Percentiles rank a stretch among this genome's conserved stretches.
Conservation (phyloP, 2,329 filamentous ascomycete genomes). For the Colletotrichum sp. region DNA sequence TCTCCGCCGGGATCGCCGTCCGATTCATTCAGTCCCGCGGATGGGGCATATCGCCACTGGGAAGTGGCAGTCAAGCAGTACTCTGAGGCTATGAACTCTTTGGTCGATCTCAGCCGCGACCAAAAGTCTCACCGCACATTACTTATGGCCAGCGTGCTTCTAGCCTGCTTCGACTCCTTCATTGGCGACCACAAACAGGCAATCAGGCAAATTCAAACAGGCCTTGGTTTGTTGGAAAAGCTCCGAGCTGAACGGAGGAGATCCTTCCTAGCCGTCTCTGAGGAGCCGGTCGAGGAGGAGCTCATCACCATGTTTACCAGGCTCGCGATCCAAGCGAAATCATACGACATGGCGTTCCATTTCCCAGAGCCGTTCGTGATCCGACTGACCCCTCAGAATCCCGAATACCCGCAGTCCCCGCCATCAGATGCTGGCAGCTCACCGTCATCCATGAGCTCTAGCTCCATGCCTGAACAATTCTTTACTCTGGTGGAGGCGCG, state of each 20-base stretch:
- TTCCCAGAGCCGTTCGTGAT: constrained; percentile 68
- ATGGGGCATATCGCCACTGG: constrained; percentile 57
- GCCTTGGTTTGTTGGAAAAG: constrained; percentile 59
- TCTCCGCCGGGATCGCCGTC: constrained; percentile 53
- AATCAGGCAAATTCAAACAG: constrained; percentile 65
- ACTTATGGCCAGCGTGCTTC: constrained; percentile 69
- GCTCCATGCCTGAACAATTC: constrained; percentile 51
- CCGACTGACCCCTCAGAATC: constrained; percentile 45
- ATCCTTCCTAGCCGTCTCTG: constrained; percentile 41
- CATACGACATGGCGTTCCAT: constrained; percentile 72
- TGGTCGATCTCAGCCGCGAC: constrained; percentile 50
- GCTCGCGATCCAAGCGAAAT: constrained; percentile 69
- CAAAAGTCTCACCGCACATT: constrained; percentile 54
- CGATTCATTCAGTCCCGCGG: constrained; percentile 32
- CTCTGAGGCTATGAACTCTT: constrained; percentile 57
- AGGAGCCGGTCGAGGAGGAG: constrained; percentile 61
- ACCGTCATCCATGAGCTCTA: constrained; percentile 41
- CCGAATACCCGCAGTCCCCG: constrained; percentile 43
- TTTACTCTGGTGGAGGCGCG: constrained; percentile 59
- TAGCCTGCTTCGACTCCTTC: constrained; percentile 74
- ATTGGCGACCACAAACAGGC: constrained; percentile 67
- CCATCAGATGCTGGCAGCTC: constrained; percentile 46
- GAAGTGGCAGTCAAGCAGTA: constrained; percentile 66
- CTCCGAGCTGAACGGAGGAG: constrained; percentile 51
- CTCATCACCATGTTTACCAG: constrained; percentile 68